These are phyloP conservation scores for Cruciata laevipes DNA, from an alignment of 257 asterid genomes.

Conservation along the genomic window DNA sequence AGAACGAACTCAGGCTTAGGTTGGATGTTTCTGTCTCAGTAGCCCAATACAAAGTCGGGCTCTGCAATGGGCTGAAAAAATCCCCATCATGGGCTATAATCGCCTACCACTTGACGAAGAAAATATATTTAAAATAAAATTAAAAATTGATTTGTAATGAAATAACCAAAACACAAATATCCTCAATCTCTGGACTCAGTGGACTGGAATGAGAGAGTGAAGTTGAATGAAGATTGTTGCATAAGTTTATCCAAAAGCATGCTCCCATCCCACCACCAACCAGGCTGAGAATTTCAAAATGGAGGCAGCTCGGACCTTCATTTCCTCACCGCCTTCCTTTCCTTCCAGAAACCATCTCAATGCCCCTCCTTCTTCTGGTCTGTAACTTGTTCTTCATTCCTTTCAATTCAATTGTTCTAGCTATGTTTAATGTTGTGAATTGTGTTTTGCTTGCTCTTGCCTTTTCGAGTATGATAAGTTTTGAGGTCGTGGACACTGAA, in stretches of 20 bases:
- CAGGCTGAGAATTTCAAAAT: constrained; percentile 15
- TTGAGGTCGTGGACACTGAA: not conserved
- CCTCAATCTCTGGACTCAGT: constrained; percentile 9
- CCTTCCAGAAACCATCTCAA: constrained; percentile 44
- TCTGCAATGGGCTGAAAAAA: not conserved
- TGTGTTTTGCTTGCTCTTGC: not conserved
- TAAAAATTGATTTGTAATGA: not conserved
- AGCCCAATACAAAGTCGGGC: not conserved
- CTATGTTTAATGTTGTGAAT: not conserved
- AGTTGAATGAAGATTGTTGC: not conserved
- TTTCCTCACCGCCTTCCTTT: constrained; percentile 61
- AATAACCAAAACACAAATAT: not conserved
- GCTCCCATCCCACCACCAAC: not conserved
- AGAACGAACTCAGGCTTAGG: too few species aligned
- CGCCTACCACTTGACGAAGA: not conserved
- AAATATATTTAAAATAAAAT: too few species aligned
- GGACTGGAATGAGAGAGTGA: not conserved
- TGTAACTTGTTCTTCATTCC: not conserved
- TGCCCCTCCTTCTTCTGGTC: constrained; percentile 45
- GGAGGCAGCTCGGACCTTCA: constrained; percentile 65
- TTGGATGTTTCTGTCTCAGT: too few species aligned
- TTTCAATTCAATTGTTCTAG: not conserved
- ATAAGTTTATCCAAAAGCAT: not conserved
- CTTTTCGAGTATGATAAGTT: constrained; percentile 1
- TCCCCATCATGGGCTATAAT: not conserved